Conservation (phyloP, 148 eudicot species). For the Limonium bicolor region DNA sequence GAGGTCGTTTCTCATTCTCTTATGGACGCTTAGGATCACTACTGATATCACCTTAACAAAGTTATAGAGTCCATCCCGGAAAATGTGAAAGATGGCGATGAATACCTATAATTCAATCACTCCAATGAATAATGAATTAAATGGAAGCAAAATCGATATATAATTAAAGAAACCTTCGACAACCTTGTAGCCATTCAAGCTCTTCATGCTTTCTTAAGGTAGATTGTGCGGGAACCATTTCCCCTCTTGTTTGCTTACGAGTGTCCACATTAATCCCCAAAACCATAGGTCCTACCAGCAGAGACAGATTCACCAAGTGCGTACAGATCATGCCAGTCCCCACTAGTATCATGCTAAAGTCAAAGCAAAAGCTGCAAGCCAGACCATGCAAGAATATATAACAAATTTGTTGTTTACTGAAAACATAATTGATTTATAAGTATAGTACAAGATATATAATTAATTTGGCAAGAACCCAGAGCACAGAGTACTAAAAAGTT, state of each 20-base stretch:
- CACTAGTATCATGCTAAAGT: slow-evolving; percentile 65
- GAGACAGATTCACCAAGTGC: slow-evolving; percentile 61
- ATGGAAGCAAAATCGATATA: no score
- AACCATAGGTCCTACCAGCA: slow-evolving; percentile 57
- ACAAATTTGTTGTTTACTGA: no score
- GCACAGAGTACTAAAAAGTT: background rate
- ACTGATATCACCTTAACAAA: slow-evolving; percentile 26
- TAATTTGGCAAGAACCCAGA: background rate
- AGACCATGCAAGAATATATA: no score
- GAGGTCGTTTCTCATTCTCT: slow-evolving; percentile 10
- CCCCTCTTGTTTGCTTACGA: slow-evolving; percentile 33
- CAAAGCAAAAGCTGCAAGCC: slow-evolving; percentile 63
- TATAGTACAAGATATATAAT: background rate
- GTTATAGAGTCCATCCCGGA: slow-evolving; percentile 62
- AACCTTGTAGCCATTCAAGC: slow-evolving; percentile 70
- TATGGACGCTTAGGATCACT: slow-evolving; percentile 17
- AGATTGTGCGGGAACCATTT: slow-evolving; percentile 39
- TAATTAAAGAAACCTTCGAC: no score
- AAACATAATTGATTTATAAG: background rate
- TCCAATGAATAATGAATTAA: no score
- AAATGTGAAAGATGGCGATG: slow-evolving; percentile 48
- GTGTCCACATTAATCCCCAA: slow-evolving; percentile 82
- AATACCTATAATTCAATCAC: slow-evolving; percentile 20
- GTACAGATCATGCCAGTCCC: slow-evolving; percentile 85
- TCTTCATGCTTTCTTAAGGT: slow-evolving; percentile 54